phyloP scores from a whole-genome alignment of 768 basidiomycete genomes.

The Rhizopogon rudus region DNA sequence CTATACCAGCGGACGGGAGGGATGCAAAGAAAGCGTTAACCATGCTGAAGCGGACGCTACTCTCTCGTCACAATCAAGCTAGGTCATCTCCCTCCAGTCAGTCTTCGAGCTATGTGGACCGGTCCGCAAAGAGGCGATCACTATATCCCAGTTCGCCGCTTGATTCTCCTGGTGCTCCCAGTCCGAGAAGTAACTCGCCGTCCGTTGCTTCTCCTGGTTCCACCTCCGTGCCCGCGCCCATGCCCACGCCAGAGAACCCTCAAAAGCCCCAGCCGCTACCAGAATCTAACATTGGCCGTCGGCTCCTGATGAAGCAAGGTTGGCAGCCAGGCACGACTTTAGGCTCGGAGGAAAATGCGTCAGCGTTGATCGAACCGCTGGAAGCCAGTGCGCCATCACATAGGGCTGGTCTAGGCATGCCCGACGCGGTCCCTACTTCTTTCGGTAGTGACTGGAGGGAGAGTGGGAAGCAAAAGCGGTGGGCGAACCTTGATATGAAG shows the following conservation, averaged over 20 bases:
- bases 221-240: slow-evolving; percentile 12
- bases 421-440: slow-evolving; percentile 13
- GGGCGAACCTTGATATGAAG: slow-evolving; percentile 15
- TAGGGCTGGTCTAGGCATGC: slow-evolving; percentile 55
- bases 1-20: slow-evolving; percentile 21
- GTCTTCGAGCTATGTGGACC: slow-evolving; percentile 47
- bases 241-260: slow-evolving; percentile 19
- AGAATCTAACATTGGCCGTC: slow-evolving; percentile 60
- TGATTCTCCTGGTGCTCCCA: slow-evolving; percentile 48
- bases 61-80: slow-evolving; percentile 41
- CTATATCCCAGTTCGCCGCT: slow-evolving; percentile 46
- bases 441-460: slow-evolving; percentile 34
- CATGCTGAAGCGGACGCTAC: slow-evolving; percentile 58
- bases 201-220: slow-evolving; percentile 7
- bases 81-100: slow-evolving; percentile 10
- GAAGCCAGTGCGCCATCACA: slow-evolving; percentile 37
- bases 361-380: slow-evolving; percentile 53
- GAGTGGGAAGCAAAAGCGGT: slow-evolving; percentile 35
- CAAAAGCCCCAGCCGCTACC: slow-evolving; percentile 46
- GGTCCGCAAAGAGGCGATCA: slow-evolving; percentile 66
- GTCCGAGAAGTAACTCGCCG: slow-evolving; percentile 17
- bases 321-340: slow-evolving; percentile 62
- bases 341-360: slow-evolving; percentile 9
- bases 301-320: slow-evolving; percentile 66
- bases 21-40: slow-evolving; percentile 64